A percentile compares a stretch with the other conserved stretches of the same genome.
phyloP scores from a whole-genome alignment of 805 yeast species.

The Candida andamanensis region DNA sequence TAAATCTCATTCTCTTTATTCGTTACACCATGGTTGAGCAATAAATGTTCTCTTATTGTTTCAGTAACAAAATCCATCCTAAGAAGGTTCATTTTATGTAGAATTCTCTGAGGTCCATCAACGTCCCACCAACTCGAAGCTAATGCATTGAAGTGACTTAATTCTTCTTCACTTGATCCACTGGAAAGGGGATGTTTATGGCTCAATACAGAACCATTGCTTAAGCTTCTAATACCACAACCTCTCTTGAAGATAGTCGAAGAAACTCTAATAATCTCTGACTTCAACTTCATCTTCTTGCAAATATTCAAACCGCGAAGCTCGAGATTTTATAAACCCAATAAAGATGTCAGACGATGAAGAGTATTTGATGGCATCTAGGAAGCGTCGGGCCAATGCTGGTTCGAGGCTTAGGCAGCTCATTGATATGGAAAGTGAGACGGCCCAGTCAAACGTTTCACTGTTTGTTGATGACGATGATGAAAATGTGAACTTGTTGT shows the following conservation, averaged over 20 bases:
- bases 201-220: neutral
- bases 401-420: conserved; percentile 77
- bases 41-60: conserved; percentile 44
- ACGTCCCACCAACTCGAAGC: conserved; percentile 99
- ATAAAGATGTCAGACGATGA: conserved; percentile 12
- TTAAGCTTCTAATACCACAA: neutral
- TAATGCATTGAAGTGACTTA: conserved; percentile 74
- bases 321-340: neutral
- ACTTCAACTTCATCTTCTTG: too few relatives aligned
- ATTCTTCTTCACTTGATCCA: conserved; percentile 55
- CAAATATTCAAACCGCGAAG: neutral
- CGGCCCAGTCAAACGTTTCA: conserved; percentile 17
- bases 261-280: too few relatives aligned
- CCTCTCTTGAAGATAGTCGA: neutral
- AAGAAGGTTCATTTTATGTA: conserved; percentile 89
- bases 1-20: conserved; percentile 46
- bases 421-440: conserved; percentile 64
- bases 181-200: conserved; percentile 13
- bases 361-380: conserved; percentile 58
- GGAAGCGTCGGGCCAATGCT: conserved; percentile 81
- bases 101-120: conserved; percentile 84
- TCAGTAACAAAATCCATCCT: conserved; percentile 82
- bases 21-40: conserved; percentile 30
- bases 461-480: conserved; percentile 56
- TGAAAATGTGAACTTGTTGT: conserved; percentile 65